These are phyloP conservation scores for Podospora fimiseda DNA, from an alignment of 495 filamentous ascomycete genomes.

Conservation along the genomic window DNA sequence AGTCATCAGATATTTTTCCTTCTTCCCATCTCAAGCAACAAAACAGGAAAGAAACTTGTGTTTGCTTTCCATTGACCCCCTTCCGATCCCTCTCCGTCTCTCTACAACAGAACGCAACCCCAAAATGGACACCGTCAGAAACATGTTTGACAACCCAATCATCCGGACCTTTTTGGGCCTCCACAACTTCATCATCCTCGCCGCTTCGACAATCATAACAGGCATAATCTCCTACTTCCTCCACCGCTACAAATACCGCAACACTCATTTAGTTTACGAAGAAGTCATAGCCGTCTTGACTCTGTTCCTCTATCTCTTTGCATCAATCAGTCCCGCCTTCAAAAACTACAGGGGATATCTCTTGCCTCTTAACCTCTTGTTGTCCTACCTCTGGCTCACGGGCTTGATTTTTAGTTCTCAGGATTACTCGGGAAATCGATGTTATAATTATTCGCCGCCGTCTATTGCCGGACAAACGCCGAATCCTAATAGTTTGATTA, in stretches of 20 bases:
- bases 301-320: constrained; percentile 6
- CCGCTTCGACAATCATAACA: constrained; percentile 22
- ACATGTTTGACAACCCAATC: constrained; percentile 11
- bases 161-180: constrained; percentile 13
- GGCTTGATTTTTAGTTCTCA: constrained; percentile 24
- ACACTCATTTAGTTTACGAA: constrained; percentile 17
- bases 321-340: not conserved
- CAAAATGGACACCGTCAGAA: constrained; percentile 9
- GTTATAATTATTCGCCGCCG: constrained; percentile 10
- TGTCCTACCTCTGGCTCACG: constrained; percentile 30
- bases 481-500: not conserved
- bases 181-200: constrained; percentile 21
- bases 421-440: constrained; percentile 19
- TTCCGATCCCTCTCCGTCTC: not conserved
- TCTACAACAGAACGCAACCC: not conserved
- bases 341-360: constrained; percentile 27
- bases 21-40: too few species aligned
- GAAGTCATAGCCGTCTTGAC: constrained; percentile 18
- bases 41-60: too few species aligned
- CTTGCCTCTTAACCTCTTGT: constrained; percentile 24
- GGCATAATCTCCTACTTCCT: constrained; percentile 24
- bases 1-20: too few species aligned
- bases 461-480: not conserved
- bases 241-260: constrained; percentile 12
- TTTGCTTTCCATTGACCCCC: too few species aligned